Evolutionary conservation across 257 asterid genomes (phyloP).

Genomic region (Penstemon eatonii): DNA sequence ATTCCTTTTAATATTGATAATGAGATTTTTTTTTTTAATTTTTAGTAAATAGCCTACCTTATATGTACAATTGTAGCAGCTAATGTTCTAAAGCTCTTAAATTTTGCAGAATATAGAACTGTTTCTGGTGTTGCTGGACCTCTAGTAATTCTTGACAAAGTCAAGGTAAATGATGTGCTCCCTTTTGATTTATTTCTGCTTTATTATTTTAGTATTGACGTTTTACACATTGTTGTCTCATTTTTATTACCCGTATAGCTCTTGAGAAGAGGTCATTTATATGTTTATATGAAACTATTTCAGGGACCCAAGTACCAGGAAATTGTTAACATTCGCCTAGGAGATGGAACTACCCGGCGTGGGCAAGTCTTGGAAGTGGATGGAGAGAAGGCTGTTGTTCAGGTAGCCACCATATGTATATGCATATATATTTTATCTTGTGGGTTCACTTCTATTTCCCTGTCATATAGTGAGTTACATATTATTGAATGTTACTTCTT

Average conservation of each 20-base stretch:
- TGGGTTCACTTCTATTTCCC: neutral
- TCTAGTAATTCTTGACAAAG: constrained; percentile 96
- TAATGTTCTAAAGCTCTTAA: too few species aligned
- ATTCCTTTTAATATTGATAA: too few species aligned
- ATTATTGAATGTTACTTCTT: neutral
- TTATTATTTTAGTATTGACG: constrained; percentile 17
- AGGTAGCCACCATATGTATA: constrained; percentile 48
- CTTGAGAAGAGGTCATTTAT: constrained; percentile 20
- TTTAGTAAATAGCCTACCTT: neutral
- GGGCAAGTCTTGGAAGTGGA: constrained; percentile 98
- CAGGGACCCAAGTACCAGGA: constrained; percentile 99
- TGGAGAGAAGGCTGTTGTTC: constrained; percentile 98
- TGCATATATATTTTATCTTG: neutral
- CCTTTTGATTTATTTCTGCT: constrained; percentile 8
- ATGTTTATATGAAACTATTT: constrained; percentile 29
- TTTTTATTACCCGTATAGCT: constrained; percentile 7
- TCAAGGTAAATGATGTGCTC: constrained; percentile 61
- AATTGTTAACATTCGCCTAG: constrained; percentile 93
- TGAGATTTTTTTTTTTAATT: neutral
- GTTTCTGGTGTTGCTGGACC: constrained; percentile 99
- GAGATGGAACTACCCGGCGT: constrained; percentile 95
- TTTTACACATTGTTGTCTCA: constrained; percentile 17
- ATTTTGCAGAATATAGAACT: constrained; percentile 86
- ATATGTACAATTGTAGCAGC: too few species aligned
- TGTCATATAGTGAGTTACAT: neutral